These are phyloP conservation scores for Casuarina glauca DNA, from an alignment of 306 rosid species.

Conservation along the genomic window DNA sequence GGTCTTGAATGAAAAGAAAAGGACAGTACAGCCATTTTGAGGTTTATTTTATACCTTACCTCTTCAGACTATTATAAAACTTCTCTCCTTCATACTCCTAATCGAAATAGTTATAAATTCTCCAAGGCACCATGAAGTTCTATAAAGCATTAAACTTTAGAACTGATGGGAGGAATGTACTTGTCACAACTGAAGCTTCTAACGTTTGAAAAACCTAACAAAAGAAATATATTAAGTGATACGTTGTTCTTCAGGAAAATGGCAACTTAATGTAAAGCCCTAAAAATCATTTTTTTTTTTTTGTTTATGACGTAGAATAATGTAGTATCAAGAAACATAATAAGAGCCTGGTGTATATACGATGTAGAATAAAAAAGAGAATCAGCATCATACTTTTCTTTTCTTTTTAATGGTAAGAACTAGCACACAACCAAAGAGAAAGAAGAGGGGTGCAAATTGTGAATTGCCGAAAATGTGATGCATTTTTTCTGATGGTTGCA, in stretches of 20 bases:
- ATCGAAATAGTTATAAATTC: too few relatives aligned
- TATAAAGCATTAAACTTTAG: background rate
- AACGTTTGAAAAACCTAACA: background rate
- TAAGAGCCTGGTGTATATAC: background rate
- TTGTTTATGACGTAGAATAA: too few relatives aligned
- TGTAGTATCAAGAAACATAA: background rate
- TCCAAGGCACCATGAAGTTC: too few relatives aligned
- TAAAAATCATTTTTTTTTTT: background rate
- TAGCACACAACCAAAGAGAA: too few relatives aligned
- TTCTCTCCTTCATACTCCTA: background rate
- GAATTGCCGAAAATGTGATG: too few relatives aligned
- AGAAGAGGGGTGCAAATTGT: too few relatives aligned
- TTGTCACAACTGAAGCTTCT: background rate
- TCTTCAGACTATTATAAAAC: background rate
- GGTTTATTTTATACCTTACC: background rate
- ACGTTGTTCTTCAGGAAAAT: background rate
- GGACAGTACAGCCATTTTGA: too few relatives aligned
- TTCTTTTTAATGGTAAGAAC: too few relatives aligned
- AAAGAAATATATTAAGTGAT: too few relatives aligned
- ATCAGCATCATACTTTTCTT: background rate
- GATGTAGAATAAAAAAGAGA: background rate
- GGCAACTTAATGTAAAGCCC: background rate
- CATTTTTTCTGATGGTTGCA: too few relatives aligned
- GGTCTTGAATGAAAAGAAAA: too few relatives aligned
- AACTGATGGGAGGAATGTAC: background rate